Evolutionary conservation across 192 early-diverging fungal genomes (phyloP), one percentile per base, ranked within the genome.

Genomic region (Spizellomyces sp.): DNA sequence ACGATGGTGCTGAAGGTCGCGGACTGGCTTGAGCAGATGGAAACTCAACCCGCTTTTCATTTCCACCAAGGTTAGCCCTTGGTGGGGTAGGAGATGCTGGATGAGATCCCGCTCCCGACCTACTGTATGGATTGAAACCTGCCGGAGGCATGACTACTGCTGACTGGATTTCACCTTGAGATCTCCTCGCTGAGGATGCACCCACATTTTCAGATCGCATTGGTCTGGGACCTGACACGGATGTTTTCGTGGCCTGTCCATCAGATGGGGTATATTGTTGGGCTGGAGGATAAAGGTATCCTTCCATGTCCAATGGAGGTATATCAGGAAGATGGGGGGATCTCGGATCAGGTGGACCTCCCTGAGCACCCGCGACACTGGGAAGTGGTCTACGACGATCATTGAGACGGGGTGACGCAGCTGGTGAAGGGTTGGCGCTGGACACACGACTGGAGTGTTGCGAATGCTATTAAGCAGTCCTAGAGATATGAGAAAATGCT

Each of bases 381-480:
- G 68, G 68, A 19, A 70, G 57, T n/a, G 66, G 66, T 15, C 68
- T 9, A 9, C 68, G 57, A 14, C 68, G 68, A 8, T 70, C 68
- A 21, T n/a, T 17, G 15, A 52, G 6, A 21, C 61, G 58, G 10
- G 68, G 68, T 7, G 68, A 70, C 8, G 58, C 27, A 19, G 45
- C 17, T 8, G 67, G 67, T 17, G 67, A 69, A 1, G 67, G 67
- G 45, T 60, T 58, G 55, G n/a, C 44, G 27, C 67, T 69, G 14
- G 50, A 0, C 0, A n/a, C 17, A n/a, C 50, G 50, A 54, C 50
- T 54, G 27, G 27, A 36, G 27, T 0, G 27, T 36, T 36, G 27
- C 3, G 27, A 36, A 36, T 36, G 27, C 27, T 36, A 3, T 0
- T 2, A 36, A 3, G 3, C 0, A 36, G 27, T 2, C 1, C 27